phyloP scores from a whole-genome alignment of 306 rosid species.

The Glycine soja region DNA sequence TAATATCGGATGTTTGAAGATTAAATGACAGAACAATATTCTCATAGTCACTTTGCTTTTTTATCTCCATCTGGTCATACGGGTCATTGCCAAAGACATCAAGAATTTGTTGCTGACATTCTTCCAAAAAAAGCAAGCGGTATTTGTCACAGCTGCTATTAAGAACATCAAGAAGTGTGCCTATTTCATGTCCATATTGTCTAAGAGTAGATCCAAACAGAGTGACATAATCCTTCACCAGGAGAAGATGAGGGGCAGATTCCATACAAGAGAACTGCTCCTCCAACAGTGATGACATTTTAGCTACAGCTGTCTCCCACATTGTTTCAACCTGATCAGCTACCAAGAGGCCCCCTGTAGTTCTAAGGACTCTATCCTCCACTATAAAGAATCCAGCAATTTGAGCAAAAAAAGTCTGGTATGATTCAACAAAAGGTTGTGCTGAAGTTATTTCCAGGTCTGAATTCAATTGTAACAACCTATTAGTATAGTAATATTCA shows the following conservation, averaged over 20 bases:
- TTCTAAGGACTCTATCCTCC: conserved; percentile 89
- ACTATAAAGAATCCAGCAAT: conserved; percentile 93
- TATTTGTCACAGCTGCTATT: conserved; percentile 70
- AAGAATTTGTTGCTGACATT: conserved; percentile 70
- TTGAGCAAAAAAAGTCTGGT: conserved; percentile 87
- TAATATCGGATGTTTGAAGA: conserved; percentile 77
- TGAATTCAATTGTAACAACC: conserved; percentile 87
- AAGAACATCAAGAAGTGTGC: conserved; percentile 77
- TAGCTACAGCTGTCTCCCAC: conserved; percentile 84
- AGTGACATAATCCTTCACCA: conserved; percentile 92
- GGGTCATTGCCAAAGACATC: conserved; percentile 71
- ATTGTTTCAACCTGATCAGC: conserved; percentile 79
- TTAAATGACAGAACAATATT: conserved; percentile 67
- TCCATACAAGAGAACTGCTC: conserved; percentile 80
- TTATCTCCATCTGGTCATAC: conserved; percentile 75
- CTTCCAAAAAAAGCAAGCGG: conserved; percentile 81
- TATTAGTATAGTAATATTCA: conserved; percentile 84
- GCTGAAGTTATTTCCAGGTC: conserved; percentile 80
- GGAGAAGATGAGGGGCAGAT: conserved; percentile 84
- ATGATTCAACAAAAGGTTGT: conserved; percentile 87
- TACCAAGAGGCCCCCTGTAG: conserved; percentile 71
- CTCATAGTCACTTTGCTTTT: conserved; percentile 82
- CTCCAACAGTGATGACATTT: conserved; percentile 73
- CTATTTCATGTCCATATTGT: conserved; percentile 80
- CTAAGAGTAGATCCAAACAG: conserved; percentile 80